Conservation (phyloP, 495 filamentous ascomycete species). For the Penicillium taxi region DNA sequence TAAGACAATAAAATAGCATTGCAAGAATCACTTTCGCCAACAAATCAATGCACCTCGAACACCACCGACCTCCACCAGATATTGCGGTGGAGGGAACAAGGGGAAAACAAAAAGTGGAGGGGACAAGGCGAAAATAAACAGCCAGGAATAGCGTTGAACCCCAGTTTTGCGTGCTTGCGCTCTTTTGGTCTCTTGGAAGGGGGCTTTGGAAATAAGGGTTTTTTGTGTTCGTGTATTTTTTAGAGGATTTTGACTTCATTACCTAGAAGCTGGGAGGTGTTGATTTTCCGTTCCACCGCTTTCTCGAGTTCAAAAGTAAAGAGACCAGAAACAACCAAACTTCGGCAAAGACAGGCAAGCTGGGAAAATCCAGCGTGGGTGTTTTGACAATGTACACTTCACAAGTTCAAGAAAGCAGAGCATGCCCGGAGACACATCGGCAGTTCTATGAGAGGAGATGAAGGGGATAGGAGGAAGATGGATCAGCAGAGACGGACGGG, state of each 20-base stretch:
- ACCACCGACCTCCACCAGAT: conserved; percentile 37
- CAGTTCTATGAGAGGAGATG: background rate
- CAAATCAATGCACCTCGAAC: conserved; percentile 39
- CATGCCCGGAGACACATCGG: conserved; percentile 1
- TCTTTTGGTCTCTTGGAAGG: conserved; percentile 29
- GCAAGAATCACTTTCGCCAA: conserved; percentile 26
- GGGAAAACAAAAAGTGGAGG: conserved; percentile 26
- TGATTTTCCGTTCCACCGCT: background rate
- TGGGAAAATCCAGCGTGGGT: conserved; percentile 5
- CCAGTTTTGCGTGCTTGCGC: conserved; percentile 30
- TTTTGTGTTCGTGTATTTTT: conserved; percentile 19
- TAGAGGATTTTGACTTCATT: conserved; percentile 6
- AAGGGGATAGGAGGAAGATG: conserved; percentile 10
- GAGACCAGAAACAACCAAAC: background rate
- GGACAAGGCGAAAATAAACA: conserved; percentile 28
- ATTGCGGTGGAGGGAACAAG: conserved; percentile 34
- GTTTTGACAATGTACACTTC: conserved; percentile 25
- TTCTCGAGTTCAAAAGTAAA: conserved; percentile 2
- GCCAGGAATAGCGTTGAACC: conserved; percentile 25
- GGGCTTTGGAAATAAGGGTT: conserved; percentile 10
- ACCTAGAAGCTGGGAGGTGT: background rate
- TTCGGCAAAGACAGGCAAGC: conserved; percentile 8
- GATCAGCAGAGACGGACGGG: conserved; percentile 33
- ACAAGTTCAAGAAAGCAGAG: conserved; percentile 7
- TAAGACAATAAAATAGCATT: conserved; percentile 12